A percentile compares a stretch with the other conserved stretches of the same genome.
Conservation (phyloP, 1,139 yeast genomes). For the Citeromyces siamensis region DNA sequence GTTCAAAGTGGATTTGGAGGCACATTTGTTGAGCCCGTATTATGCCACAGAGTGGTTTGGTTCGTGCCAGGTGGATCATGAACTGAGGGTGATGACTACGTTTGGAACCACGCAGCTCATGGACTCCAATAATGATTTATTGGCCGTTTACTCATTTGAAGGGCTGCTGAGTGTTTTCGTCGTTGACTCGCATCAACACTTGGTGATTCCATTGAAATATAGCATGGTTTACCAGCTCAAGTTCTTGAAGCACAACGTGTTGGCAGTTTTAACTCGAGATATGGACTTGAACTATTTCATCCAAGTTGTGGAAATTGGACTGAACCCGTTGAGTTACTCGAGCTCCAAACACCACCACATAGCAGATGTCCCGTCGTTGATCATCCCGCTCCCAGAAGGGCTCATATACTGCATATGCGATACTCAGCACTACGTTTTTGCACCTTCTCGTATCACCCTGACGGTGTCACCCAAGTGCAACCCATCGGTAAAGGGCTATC, state of each 20-base stretch:
- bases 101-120: neutral
- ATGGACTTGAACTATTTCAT: neutral
- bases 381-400: neutral
- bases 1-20: neutral
- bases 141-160: neutral
- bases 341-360: neutral
- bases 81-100: neutral
- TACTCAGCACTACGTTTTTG: neutral
- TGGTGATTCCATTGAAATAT: neutral
- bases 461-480: neutral
- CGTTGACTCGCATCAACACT: neutral
- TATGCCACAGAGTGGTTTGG: neutral
- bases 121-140: neutral
- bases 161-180: neutral
- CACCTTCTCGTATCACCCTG: neutral
- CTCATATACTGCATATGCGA: neutral
- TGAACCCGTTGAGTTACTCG: neutral
- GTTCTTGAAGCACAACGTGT: neutral
- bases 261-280: neutral
- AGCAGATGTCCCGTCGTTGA: neutral
- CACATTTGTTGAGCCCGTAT: neutral
- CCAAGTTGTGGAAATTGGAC: neutral
- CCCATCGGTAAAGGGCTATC: neutral
- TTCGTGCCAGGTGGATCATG: neutral
- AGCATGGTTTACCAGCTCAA: neutral